Evolutionary conservation across 768 basidiomycete genomes (phyloP), one percentile per base, ranked within the genome.

Genomic region (Tylopilus sp.): DNA sequence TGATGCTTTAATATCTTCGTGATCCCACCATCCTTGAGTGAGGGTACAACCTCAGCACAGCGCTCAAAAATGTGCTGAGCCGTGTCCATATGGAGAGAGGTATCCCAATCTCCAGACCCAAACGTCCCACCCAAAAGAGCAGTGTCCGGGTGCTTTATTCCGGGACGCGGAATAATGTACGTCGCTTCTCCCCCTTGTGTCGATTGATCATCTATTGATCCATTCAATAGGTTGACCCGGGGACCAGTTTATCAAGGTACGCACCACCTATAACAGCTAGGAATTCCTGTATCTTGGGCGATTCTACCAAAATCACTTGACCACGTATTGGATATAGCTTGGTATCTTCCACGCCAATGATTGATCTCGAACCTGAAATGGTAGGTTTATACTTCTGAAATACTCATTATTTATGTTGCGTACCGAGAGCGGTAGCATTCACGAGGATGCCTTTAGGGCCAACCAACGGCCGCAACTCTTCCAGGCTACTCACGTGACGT

Each of bases 271-370:
- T 41, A 25, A 53, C 60, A 59, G 48, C 43, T 26, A 74, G 31
- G 48, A 61, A 72, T 51, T 75, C 72, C 40, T 72, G 47, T 41
- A 90, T 73, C 71, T 79, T 78, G 0, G 89, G 86, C 3, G 89
- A 88, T 34, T 80, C 70, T 21, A 95, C 75, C 17, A 93, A 67
- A 10, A 94, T 83, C 0, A 89, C 86, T 71, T 96, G 94, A 9
- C 93, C 93, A 40, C 92, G 78, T 57, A 93, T 79, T 1, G 93
- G 91, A 64, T 81, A 83, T 22, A 93, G 72, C 22, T 72, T 74
- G 52, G 76, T 76, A 67, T 97, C 94, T 62, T 93, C 85, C 3
- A 95, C 83, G 6, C 92, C 93, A 13, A 88, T 81, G 38, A 96
- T 76, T 29, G 82, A 83, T 45, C 82, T 77, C 10, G 92, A 83